Base-by-base conservation (phyloP, 2,329 filamentous ascomycete genomes). In the Coleophoma eucalyptorum region DNA sequence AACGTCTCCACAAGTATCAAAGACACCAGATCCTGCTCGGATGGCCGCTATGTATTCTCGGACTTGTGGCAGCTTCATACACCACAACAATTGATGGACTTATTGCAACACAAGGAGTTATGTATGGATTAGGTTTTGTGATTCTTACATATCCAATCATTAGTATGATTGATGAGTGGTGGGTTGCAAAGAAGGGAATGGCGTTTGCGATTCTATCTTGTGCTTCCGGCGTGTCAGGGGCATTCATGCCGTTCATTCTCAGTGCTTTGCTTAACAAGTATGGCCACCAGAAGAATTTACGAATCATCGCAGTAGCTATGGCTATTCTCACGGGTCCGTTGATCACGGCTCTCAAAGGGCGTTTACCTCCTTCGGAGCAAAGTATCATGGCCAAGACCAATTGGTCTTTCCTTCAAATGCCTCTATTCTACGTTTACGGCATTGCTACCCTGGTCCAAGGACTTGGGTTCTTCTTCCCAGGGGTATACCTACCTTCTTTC, bases 91-190 rank as follows among this genome's bases (percentile, higher is more conserved):
- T 81, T 0, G 65, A 69, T 0, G 76, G 81, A 38, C 72, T 87
- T 33, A 79, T 87, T 54, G 61, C 73, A 5, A 82, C 78, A 0
- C 84, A 87, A 59, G 84, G 84, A 2, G 63, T 86, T 10, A 63
- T 85, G 26, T 86, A 83, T 60, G 81, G 75, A 33, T 57, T 84
- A 10, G 81, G 81, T 18, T 80, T 80, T 16, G 69, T 73, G 16
- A 69, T 82, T 42, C 68, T 75, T 5, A 83, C 81, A 61, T 75
- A 73, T 21, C 80, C 81, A 0, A 78, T 77, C 58, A 74, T 83
- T 31, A 56, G 78, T 31, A 83, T 81, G 65, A 69, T 85, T 56
- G 77, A 84, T 53, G 78, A 84, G 62, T 86, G 81, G 80, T 86
- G 84, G 61, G 71, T 80, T 19, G 70, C 68, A 41, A 73, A 74